Base-by-base conservation (phyloP, 805 yeast genomes). In the Saccharomycopsis sp. region DNA sequence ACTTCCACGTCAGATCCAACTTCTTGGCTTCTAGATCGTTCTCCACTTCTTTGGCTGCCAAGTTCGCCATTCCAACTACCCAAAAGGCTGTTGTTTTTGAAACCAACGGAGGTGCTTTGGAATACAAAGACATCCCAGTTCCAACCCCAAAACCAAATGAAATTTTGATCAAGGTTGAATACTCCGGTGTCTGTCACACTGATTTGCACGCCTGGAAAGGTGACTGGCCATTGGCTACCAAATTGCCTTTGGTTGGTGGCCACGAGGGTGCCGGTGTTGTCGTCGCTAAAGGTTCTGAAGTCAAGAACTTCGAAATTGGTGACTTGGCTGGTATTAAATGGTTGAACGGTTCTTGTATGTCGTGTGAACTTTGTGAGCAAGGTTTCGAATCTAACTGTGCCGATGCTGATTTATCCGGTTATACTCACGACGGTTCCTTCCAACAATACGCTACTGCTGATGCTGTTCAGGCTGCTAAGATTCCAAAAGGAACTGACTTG, bases 361-460 rank as follows among this genome's bases (percentile, higher is more conserved):
- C 77, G 2, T 82, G 87, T 73, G 87, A 82, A 68, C 74, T 70
- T 69, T 82, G 87, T 73, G 81, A 79, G 64, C 68, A 67, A 52
- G 75, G 80, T 53, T 66, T 70, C 59, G 87, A 82, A 70, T 73
- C 85, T 53, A 80, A 78, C 68, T 82, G 87, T 73, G 83, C 73
- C 22, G 61, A 64, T 17, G 83, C 82, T 15, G 83, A 76, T 59
- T 72, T 79, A 60, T 79, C 82, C 12, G 85, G 85, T 63, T 79
- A 79, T 70, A 78, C 82, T 14, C 82, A 78, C 62, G 83, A 80
- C 64, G 85, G 96, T 62, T 83, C 94, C 19, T 88, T 89, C 83
- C 96, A 89, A 73, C 89, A 89, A 74, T 89, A 87, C 70, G 93
- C 92, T 42, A 84, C 92, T 50, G 96, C 92, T 41, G 91, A 88